These are phyloP conservation scores for Tilletia caries DNA, from an alignment of 1,284 basidiomycete species.

Conservation along the genomic window DNA sequence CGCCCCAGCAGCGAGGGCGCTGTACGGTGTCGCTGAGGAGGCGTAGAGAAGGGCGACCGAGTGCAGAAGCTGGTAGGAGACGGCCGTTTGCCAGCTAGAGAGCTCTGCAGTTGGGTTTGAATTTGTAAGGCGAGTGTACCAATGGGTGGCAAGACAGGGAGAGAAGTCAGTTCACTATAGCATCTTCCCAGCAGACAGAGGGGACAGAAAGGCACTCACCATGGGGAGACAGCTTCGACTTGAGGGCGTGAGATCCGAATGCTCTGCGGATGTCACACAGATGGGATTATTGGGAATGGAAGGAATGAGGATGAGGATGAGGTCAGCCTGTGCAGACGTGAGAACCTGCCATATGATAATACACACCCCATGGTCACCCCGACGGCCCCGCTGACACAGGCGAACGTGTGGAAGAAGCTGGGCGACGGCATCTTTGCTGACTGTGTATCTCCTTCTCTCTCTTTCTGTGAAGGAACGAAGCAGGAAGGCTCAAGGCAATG, in stretches of 20 bases:
- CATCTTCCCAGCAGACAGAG: too few relatives aligned
- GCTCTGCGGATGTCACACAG: conserved; percentile 32
- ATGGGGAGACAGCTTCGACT: conserved; percentile 39
- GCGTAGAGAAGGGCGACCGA: conserved; percentile 43
- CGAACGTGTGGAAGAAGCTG: conserved; percentile 33
- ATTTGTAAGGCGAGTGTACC: too few relatives aligned
- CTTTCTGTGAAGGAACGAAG: too few relatives aligned
- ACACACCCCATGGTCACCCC: conserved; percentile 31
- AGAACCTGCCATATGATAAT: background rate
- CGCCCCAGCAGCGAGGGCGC: conserved; percentile 33
- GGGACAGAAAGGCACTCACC: conserved; percentile 31
- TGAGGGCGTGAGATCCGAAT: conserved; percentile 47
- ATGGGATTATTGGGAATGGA: background rate
- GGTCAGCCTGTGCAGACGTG: background rate
- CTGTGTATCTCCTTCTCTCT: too few relatives aligned
- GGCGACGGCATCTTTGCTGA: conserved; percentile 20
- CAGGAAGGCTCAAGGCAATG: too few relatives aligned
- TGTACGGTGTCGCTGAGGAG: conserved; percentile 25
- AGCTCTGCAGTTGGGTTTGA: conserved; percentile 32
- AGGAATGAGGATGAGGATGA: background rate
- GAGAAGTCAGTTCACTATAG: background rate
- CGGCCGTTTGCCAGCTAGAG: conserved; percentile 46
- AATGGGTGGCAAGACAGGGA: background rate
- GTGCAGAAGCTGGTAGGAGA: conserved; percentile 48
- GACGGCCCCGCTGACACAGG: conserved; percentile 36